These are phyloP conservation scores for Camelina neglecta DNA, from an alignment of 345 rosid species.

Conservation along the genomic window DNA sequence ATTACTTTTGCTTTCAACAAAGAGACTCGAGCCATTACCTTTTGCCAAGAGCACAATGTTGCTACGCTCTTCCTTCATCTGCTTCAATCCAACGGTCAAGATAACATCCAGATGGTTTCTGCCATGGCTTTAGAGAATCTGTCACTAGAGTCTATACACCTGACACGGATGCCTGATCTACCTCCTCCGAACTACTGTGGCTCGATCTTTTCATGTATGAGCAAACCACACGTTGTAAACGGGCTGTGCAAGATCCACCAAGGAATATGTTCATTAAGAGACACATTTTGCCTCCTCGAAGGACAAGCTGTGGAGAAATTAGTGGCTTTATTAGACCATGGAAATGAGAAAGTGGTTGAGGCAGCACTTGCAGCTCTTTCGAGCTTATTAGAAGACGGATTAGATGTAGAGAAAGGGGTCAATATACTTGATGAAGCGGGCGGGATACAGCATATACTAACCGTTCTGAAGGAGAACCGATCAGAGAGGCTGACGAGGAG, in stretches of 20 bases:
- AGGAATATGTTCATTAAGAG: conserved; percentile 75
- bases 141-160: conserved; percentile 68
- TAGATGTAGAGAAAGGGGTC: conserved; percentile 70
- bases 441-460: conserved; percentile 57
- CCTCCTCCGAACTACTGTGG: conserved; percentile 64
- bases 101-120: conserved; percentile 81
- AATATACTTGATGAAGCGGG: conserved; percentile 56
- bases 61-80: conserved; percentile 71
- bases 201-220: conserved; percentile 74
- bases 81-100: conserved; percentile 81
- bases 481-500: conserved; percentile 68
- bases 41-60: conserved; percentile 72
- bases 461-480: conserved; percentile 57
- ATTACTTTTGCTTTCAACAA: conserved; percentile 72
- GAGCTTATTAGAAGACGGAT: conserved; percentile 74
- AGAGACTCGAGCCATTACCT: conserved; percentile 62
- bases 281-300: conserved; percentile 82
- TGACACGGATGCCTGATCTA: conserved; percentile 70
- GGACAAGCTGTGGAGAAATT: conserved; percentile 75
- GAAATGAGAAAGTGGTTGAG: conserved; percentile 79
- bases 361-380: conserved; percentile 80
- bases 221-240: conserved; percentile 63
- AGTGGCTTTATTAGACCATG: conserved; percentile 70
- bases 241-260: conserved; percentile 80
- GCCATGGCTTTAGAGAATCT: conserved; percentile 92